These are phyloP conservation scores for Berberis thunbergii DNA, from an alignment of 164 flowering plant genomes.

Conservation along the genomic window DNA sequence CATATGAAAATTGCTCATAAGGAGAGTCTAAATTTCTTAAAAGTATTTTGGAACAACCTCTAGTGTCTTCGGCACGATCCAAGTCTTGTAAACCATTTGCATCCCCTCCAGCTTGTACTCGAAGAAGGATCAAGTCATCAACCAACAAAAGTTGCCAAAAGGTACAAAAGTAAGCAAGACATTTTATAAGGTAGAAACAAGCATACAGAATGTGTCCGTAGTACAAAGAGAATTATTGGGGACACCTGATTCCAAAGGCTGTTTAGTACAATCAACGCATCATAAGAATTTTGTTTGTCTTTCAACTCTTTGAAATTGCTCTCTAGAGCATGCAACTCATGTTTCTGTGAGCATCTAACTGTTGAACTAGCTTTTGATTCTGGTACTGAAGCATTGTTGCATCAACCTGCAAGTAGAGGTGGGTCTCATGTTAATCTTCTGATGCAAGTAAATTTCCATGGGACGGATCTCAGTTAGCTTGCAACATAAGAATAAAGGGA, in stretches of 20 bases:
- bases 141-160: constrained; percentile 38
- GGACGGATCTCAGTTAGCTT: background rate
- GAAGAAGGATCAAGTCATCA: constrained; percentile 75
- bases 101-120: constrained; percentile 59
- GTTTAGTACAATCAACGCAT: constrained; percentile 55
- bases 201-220: background rate
- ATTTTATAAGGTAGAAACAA: no score
- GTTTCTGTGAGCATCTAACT: constrained; percentile 70
- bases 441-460: background rate
- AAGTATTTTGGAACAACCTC: constrained; percentile 38
- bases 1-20: background rate
- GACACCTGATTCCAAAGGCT: constrained; percentile 81
- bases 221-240: background rate
- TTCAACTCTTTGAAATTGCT: constrained; percentile 47
- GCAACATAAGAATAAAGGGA: background rate
- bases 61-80: constrained; percentile 31
- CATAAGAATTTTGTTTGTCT: constrained; percentile 63
- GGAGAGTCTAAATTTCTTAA: background rate
- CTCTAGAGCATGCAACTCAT: constrained; percentile 62
- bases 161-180: no score
- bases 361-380: constrained; percentile 88
- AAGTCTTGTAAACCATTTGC: constrained; percentile 33
- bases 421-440: background rate
- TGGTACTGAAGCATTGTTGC: constrained; percentile 73
- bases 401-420: constrained; percentile 52